phyloP scores from a whole-genome alignment of 179 eudicot species.

The Camellia oleifera region DNA sequence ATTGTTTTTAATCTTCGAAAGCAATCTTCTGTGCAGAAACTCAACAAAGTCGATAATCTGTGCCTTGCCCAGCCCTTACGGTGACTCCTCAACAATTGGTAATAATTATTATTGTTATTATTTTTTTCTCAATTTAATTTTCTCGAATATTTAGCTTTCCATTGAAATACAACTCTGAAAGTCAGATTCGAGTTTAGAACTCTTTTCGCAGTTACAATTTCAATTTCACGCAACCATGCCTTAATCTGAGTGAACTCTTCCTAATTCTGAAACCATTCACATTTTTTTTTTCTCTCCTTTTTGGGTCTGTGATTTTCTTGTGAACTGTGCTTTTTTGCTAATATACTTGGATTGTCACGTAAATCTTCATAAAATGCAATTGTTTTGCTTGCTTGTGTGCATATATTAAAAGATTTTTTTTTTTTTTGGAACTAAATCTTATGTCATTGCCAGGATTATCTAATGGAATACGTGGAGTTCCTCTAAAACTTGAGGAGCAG shows the following conservation, averaged over 20 bases:
- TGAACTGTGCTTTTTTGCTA: not conserved
- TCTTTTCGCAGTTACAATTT: not conserved
- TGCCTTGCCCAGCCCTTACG: too few species aligned
- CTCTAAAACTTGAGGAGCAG: not conserved
- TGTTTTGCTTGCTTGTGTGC: not conserved
- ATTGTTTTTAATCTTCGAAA: too few species aligned
- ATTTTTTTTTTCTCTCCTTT: not conserved
- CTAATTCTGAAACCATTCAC: too few species aligned
- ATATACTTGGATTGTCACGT: not conserved
- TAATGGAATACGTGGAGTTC: not conserved
- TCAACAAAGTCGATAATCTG: too few species aligned
- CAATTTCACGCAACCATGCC: too few species aligned
- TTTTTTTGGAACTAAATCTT: not conserved
- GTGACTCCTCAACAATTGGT: too few species aligned
- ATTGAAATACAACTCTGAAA: too few species aligned
- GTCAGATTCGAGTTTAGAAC: not conserved
- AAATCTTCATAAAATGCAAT: not conserved
- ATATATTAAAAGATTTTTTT: not conserved
- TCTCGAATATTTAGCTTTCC: too few species aligned
- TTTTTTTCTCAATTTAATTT: too few species aligned
- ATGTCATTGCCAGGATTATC: constrained; percentile 9
- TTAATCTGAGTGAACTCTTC: too few species aligned
- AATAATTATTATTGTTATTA: too few species aligned
- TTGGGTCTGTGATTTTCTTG: not conserved
- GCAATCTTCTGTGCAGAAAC: too few species aligned